phyloP scores from a whole-genome alignment of 805 yeast genomes.

The Metschnikowia cubensis region DNA sequence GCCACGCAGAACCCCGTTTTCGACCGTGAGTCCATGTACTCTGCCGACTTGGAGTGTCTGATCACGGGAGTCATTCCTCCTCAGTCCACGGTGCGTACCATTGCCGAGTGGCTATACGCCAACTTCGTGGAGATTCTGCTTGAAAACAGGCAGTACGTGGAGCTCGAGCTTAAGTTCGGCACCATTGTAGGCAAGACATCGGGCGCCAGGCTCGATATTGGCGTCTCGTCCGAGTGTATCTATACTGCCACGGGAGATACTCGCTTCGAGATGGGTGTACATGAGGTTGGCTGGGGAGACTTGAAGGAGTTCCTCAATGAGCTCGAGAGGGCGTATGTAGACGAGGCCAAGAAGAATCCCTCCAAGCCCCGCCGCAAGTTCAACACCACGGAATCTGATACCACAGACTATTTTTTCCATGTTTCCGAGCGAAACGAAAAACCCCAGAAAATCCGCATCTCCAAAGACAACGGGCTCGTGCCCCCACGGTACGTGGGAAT shows the following conservation, averaged over 20 bases:
- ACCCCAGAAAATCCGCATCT: slow-evolving; percentile 61
- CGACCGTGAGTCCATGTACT: slow-evolving; percentile 27
- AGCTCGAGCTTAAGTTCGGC: slow-evolving; percentile 74
- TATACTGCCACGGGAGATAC: slow-evolving; percentile 53
- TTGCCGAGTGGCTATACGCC: slow-evolving; percentile 88
- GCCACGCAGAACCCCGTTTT: slow-evolving; percentile 22
- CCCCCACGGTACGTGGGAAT: slow-evolving; percentile 72
- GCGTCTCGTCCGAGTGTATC: slow-evolving; percentile 66
- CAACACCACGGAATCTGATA: slow-evolving; percentile 56
- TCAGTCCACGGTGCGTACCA: slow-evolving; percentile 74
- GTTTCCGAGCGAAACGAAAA: slow-evolving; percentile 60
- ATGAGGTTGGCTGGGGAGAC: slow-evolving; percentile 57
- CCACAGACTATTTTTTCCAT: slow-evolving; percentile 59
- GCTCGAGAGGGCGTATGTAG: slow-evolving; percentile 48
- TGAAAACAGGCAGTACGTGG: slow-evolving; percentile 52
- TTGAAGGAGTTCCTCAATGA: slow-evolving; percentile 52
- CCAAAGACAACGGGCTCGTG: slow-evolving; percentile 53
- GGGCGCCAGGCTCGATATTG: slow-evolving; percentile 60
- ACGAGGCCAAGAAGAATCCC: slow-evolving; percentile 27
- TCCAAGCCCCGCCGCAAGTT: slow-evolving; percentile 47
- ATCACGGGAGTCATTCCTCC: slow-evolving; percentile 74
- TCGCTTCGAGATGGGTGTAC: slow-evolving; percentile 62
- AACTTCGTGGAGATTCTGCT: slow-evolving; percentile 61
- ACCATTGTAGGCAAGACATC: slow-evolving; percentile 59
- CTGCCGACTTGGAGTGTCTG: slow-evolving; percentile 45